Base-by-base conservation (phyloP, 1,284 basidiomycete genomes). In the Tilletia horrida region DNA sequence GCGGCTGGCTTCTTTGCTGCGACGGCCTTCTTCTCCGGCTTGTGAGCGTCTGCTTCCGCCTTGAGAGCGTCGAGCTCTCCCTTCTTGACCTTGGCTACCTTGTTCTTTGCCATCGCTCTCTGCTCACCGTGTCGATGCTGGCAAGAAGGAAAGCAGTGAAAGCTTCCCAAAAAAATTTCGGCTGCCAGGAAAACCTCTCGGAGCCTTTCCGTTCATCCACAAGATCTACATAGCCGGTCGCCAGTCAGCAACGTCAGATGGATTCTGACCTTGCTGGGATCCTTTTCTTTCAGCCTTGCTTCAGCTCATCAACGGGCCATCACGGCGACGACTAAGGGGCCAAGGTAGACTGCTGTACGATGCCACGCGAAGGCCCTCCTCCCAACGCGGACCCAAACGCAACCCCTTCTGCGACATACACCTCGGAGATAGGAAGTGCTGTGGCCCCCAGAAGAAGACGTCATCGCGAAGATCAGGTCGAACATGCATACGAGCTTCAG, bases 401-500 rank as follows among this genome's bases (percentile, higher is more conserved):
- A 7, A 42, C 62, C n/a, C 63, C 63, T 16, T 45, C 63, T 13
- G 21, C 48, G 18, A 59, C 25, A 2, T 65, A 35, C 59, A 59
- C 45, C n/a, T 65, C 64, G 27, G 18, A 57, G 16, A 52, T 65
- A 8, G 64, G 64, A 21, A 43, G 13, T 18, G 64, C 29, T 3
- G 55, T 59, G 8, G 55, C 64, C 9, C 64, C 64, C 2, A 50
- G 72, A 42, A 65, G 76, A 8, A 69, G 71, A 63, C 55, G 74
- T 25, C 76, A 77, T 71, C 67, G 76, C 13, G 76, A 77, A 31
- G 67, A 66, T 21, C 74, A 78, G 44, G 73, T 78, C 18, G 71
- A 73, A 25, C 68, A 71, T 3, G 76, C 76, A 1, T 78, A 78
- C 66, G 74, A 74, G 64, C 42, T 78, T 0, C 76, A 78, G 66